phyloP scores from a whole-genome alignment of 139 green algal genomes.

The Parachlorella kessleri region DNA sequence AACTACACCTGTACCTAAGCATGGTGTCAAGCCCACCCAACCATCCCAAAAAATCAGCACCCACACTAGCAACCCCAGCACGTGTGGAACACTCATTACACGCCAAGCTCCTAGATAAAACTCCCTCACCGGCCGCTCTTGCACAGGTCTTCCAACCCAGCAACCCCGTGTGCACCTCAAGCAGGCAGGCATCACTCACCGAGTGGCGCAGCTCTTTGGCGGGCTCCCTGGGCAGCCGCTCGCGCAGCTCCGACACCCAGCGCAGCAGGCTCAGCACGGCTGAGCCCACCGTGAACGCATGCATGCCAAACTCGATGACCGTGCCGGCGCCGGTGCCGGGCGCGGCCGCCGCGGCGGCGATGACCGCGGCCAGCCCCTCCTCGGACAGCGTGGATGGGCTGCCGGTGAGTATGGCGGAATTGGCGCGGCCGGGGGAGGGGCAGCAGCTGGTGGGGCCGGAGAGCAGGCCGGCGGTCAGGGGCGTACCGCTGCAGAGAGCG shows the following conservation, averaged over 20 bases:
- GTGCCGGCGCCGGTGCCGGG: conserved; percentile 25
- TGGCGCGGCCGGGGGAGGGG: neutral
- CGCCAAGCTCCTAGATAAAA: too few species aligned
- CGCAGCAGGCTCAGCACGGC: conserved; percentile 48
- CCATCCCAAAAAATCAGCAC: too few species aligned
- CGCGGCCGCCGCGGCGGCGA: neutral
- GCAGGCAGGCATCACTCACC: too few species aligned
- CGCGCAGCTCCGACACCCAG: conserved; percentile 49
- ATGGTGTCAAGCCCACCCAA: too few species aligned
- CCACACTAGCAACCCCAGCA: too few species aligned
- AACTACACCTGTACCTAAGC: too few species aligned
- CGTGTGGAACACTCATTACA: too few species aligned
- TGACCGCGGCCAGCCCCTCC: neutral
- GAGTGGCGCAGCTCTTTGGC: conserved; percentile 11
- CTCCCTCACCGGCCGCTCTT: too few species aligned
- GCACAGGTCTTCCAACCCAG: too few species aligned
- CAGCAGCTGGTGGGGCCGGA: neutral
- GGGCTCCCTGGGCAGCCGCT: conserved; percentile 36
- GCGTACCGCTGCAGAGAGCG: neutral
- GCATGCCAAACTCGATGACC: conserved; percentile 55
- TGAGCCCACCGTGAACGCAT: conserved; percentile 53
- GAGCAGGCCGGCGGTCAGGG: neutral
- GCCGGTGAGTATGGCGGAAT: neutral
- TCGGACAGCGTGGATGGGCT: conserved; percentile 8
- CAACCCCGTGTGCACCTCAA: too few species aligned